A percentile compares a stretch with the other conserved stretches of the same genome.
These are phyloP conservation scores for Acanthamoeba sp. DNA, from an alignment of 208 protist species.

Conservation along the genomic window DNA sequence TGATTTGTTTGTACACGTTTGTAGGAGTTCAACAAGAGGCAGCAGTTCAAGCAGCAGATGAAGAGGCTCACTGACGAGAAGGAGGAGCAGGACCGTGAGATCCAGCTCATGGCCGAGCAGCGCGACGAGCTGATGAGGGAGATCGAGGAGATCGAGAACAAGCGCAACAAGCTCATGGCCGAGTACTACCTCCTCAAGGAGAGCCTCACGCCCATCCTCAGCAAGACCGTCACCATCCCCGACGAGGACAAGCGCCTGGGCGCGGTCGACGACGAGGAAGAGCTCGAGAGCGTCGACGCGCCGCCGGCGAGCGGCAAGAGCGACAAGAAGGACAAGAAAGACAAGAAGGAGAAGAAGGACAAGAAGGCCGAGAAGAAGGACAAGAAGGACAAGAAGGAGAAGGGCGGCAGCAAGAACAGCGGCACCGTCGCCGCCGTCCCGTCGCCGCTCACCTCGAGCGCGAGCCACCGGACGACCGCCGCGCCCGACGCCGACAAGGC, in stretches of 20 bases:
- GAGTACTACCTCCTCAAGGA: conserved; percentile 57
- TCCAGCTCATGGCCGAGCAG: neutral
- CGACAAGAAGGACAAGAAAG: conserved; percentile 23
- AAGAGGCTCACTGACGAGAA: conserved; percentile 32
- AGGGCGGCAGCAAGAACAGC: neutral
- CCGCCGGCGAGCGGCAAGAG: neutral
- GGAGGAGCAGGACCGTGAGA: conserved; percentile 19
- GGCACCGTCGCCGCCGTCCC: neutral
- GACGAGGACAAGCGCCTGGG: conserved; percentile 1
- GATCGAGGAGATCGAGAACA: conserved; percentile 20
- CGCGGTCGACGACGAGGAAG: neutral
- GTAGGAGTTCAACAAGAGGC: neutral
- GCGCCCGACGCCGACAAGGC: neutral
- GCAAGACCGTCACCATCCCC: conserved; percentile 25
- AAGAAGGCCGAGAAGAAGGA: conserved; percentile 16
- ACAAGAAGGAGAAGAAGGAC: conserved; percentile 49
- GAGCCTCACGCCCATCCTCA: conserved; percentile 42
- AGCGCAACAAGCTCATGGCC: neutral
- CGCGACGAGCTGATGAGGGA: conserved; percentile 23
- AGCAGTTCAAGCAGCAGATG: conserved; percentile 57
- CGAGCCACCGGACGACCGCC: neutral
- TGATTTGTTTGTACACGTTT: too few species aligned
- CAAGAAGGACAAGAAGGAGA: neutral
- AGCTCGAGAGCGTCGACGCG: neutral
- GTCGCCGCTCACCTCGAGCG: neutral